Evolutionary conservation across 2,329 filamentous ascomycete genomes (phyloP).

Genomic region (Pyrenophora tritici-repentis): DNA sequence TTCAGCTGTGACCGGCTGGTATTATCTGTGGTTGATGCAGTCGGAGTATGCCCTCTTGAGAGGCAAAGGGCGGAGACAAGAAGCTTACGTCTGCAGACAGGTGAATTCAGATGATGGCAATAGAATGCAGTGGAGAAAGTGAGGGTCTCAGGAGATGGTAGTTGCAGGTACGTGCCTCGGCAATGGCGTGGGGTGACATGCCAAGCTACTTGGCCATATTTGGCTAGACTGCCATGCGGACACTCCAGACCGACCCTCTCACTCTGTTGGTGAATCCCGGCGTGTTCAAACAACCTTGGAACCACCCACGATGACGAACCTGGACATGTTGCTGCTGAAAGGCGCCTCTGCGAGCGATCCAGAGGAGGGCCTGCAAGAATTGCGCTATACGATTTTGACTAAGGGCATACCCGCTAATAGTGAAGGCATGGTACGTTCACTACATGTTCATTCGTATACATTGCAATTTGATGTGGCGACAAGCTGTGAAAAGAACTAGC

Average conservation of each 20-base stretch:
- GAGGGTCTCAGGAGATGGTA: not conserved
- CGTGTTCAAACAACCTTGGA: conserved; percentile 9
- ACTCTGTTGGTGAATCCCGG: conserved; percentile 5
- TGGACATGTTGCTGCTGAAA: conserved; percentile 79
- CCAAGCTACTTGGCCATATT: conserved; percentile 9
- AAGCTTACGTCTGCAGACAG: too few species aligned
- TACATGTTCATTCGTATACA: not conserved
- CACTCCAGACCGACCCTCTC: conserved; percentile 7
- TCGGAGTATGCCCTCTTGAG: too few species aligned
- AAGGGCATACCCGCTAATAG: conserved; percentile 77
- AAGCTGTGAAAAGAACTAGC: too few species aligned
- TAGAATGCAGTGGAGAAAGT: not conserved
- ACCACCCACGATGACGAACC: conserved; percentile 43
- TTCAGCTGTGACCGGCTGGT: too few species aligned
- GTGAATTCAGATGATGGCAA: too few species aligned
- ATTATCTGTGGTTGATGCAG: too few species aligned
- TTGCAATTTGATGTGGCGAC: not conserved
- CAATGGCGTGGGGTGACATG: not conserved
- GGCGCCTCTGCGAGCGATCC: conserved; percentile 76
- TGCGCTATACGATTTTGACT: conserved; percentile 74
- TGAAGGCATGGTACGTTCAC: conserved; percentile 73
- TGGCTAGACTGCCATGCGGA: not conserved
- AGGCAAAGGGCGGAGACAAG: too few species aligned
- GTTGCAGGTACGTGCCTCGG: not conserved
- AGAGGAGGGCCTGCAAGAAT: conserved; percentile 68